Evolutionary conservation across 2,329 filamentous ascomycete species (phyloP).

Genomic region (Xylariales sp.): DNA sequence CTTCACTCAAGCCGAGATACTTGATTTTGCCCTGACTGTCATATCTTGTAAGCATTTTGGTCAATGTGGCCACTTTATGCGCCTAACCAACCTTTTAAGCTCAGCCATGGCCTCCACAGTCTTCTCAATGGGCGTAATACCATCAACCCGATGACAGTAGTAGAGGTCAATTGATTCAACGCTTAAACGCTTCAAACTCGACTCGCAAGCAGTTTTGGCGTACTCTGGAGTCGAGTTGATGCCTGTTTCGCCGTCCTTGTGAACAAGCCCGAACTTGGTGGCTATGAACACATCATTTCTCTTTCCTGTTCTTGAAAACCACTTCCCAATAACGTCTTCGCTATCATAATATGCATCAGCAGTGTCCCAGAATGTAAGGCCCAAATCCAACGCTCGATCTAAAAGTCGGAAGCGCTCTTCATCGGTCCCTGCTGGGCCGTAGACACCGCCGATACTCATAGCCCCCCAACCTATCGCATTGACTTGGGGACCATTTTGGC

Average conservation of each 20-base stretch:
- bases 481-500: no score
- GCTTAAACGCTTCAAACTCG: conserved; percentile 37
- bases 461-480: no score
- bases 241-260: conserved; percentile 4
- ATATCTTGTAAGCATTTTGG: background rate
- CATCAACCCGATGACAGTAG: conserved; percentile 47
- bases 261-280: conserved; percentile 43
- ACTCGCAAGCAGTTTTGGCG: conserved; percentile 32
- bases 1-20: conserved; percentile 51
- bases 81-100: conserved; percentile 31
- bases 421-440: no score
- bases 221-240: conserved; percentile 30
- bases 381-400: conserved; percentile 26
- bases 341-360: conserved; percentile 31
- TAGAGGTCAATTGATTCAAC: conserved; percentile 52
- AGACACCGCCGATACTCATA: no score
- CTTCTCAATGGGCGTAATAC: conserved; percentile 40
- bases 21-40: conserved; percentile 50
- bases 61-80: background rate
- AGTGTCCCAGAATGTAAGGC: conserved; percentile 43
- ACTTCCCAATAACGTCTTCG: conserved; percentile 35
- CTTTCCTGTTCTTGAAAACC: conserved; percentile 33
- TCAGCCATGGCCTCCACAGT: conserved; percentile 43
- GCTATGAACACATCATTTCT: conserved; percentile 41
- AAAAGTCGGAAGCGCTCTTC: conserved; percentile 9